Evolutionary conservation across 176 grass and related monocot species (phyloP), one percentile per base, ranked within the genome.

Genomic region (Oryza glaberrima): DNA sequence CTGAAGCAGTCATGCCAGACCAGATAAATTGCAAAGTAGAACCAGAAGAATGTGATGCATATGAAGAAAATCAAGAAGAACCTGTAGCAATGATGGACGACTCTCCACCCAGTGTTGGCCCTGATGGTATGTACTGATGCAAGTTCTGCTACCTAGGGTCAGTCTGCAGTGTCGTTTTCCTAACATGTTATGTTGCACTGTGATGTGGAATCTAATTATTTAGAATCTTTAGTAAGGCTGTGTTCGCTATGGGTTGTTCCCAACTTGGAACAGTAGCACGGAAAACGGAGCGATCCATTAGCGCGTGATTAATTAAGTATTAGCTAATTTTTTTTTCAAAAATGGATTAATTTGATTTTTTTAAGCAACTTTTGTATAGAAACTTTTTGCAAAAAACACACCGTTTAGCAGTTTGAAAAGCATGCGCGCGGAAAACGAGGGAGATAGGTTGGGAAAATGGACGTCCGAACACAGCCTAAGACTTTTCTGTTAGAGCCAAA

Each of bases 61-160:
- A 91, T 70, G 94, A 93, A 87, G 93, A 95, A 84, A 93, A 89
- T 60, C 88, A 96, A 68, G 94, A 93, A 51, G 94, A 96, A 67
- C 91, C 84, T 82, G 77, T 93, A 63, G 88, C 91, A 58, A 96
- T 96, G 91, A 78, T 93, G 36, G 94, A 96, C 80, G 94, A 85
- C 80, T 96, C 91, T 82, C 91, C 94, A 74, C 87, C 86, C 34
- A 84, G 84, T 77, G 61, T 81, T 82, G 86, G 60, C 58, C 89
- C 71, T 60, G 75, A 92, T 72, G 79, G 48, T 86, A 69, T 65
- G 60, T 76, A 76, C 30, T 77, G 41, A 64, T 83, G 77, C 43
- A 79, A 32, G 10, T 72, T 66, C 10, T 65, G 71, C 11, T 64
- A 60, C 40, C 76, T 65, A 1, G 70, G 76, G 11, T 79, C 64